A percentile compares a stretch with the other conserved stretches of the same genome.
These are phyloP conservation scores for Tolypocladium endophyticum DNA, from an alignment of 2,329 filamentous ascomycete genomes.

Conservation along the genomic window DNA sequence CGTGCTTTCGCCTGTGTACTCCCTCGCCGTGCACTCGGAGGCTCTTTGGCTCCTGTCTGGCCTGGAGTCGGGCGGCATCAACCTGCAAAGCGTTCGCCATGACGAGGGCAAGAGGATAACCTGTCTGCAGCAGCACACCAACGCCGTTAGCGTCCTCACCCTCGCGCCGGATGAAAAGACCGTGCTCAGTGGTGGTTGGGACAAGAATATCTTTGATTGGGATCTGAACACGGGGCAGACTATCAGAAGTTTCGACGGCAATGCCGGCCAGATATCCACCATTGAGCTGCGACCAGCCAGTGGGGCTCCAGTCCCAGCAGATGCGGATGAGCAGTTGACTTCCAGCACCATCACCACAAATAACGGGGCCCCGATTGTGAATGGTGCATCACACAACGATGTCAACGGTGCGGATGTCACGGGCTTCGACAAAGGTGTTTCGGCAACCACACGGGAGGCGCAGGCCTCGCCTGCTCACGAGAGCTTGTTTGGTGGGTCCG, in stretches of 20 bases:
- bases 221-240: constrained; percentile 79
- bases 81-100: constrained; percentile 84
- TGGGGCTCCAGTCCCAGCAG: constrained; percentile 63
- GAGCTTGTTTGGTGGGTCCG: constrained; percentile 74
- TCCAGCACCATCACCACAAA: constrained; percentile 71
- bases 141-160: constrained; percentile 79
- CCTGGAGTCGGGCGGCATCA: constrained; percentile 82
- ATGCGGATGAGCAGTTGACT: constrained; percentile 46
- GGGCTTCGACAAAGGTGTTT: constrained; percentile 6
- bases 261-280: constrained; percentile 73
- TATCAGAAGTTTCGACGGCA: constrained; percentile 65
- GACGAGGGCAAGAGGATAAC: constrained; percentile 87
- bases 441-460: constrained; percentile 36
- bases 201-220: constrained; percentile 91
- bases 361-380: constrained; percentile 50
- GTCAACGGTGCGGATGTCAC: constrained; percentile 2
- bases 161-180: constrained; percentile 77
- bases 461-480: constrained; percentile 60
- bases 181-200: constrained; percentile 89
- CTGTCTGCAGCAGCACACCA: constrained; percentile 72
- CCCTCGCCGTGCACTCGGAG: constrained; percentile 79
- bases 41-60: constrained; percentile 88
- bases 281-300: constrained; percentile 77
- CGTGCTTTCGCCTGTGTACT: constrained; percentile 82
- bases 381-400: constrained; percentile 29